Base-by-base conservation (phyloP, 2,329 filamentous ascomycete species). In the Alternaria panax region DNA sequence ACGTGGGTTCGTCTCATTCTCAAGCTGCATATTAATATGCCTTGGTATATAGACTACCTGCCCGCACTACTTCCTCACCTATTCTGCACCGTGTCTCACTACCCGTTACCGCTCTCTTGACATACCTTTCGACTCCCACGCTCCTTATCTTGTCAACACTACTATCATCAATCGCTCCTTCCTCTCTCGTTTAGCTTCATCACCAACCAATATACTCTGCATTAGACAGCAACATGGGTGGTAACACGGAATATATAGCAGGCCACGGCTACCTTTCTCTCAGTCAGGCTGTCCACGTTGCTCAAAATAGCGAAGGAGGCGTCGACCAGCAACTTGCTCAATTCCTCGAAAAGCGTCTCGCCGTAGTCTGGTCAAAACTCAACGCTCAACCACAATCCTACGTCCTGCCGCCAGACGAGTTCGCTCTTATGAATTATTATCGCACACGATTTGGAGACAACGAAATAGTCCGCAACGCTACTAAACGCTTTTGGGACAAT, bases 361-460 rank as follows among this genome's bases (percentile, higher is more conserved):
- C 79, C 2, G 81, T 85, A 63, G 86, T 93, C 64, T 94, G 91
- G 91, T 75, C 73, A 42, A 88, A 87, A 68, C 84, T 96, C 57
- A 80, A 88, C 68, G 81, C 82, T 4, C 81, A 89, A 30, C 90
- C 90, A 1, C 79, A 85, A 51, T 82, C 82, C n/a, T 96, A 94
- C 77, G 78, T 95, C 64, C 88, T 96, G 81, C 87, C 83, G 32
- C 83, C 85, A 63, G 88, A 92, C 77, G 92, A 96, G 79, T 96
- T 95, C 72, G 87, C 91, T 54, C 84, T 96, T 60, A 93, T 96
- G 86, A 96, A 95, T 81, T 94, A 90, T 78, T 94, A 90, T 77
- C 89, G 91, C 63, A 79, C 85, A 63, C 86, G 89, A 9, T 92
- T 90, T 72, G 76, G 80, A 28, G 85, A 86, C 60, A 80, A 79